Conservation (phyloP, 139 green algal species). For the Micromonas commoda region DNA sequence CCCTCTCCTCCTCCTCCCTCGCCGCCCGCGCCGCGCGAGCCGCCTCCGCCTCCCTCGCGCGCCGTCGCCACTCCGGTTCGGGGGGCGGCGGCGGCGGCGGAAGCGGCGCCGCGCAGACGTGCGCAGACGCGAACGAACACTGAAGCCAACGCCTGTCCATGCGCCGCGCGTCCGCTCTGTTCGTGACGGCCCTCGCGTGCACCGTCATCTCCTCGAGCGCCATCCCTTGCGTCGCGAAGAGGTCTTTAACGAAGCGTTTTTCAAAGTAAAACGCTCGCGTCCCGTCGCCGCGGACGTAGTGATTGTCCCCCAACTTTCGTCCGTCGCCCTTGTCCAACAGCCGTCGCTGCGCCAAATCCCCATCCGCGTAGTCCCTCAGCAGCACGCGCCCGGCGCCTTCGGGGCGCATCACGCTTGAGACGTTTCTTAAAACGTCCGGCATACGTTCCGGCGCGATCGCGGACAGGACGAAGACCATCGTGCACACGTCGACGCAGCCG, state of each 20-base stretch:
- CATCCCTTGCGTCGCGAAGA: conserved; percentile 44
- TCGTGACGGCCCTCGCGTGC: conserved; percentile 51
- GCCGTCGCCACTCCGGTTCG: neutral
- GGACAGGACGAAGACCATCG: conserved; percentile 83
- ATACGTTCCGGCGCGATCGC: conserved; percentile 63
- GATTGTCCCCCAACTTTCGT: conserved; percentile 45
- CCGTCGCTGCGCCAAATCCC: conserved; percentile 47
- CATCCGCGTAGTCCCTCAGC: conserved; percentile 48
- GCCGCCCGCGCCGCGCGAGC: too few species aligned
- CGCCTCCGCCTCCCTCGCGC: too few species aligned
- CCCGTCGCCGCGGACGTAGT: conserved; percentile 72
- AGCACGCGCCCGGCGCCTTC: conserved; percentile 28
- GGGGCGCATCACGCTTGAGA: conserved; percentile 9
- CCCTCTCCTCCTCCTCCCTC: neutral
- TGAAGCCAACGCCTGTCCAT: conserved; percentile 77
- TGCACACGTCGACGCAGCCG: conserved; percentile 3
- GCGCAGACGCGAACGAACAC: conserved; percentile 46
- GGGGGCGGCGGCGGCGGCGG: conserved; percentile 2
- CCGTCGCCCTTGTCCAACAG: neutral
- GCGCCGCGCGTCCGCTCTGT: conserved; percentile 46
- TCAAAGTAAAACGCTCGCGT: conserved; percentile 53
- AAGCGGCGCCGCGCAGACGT: neutral
- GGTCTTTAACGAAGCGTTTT: too few species aligned
- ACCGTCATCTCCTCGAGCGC: conserved; percentile 39
- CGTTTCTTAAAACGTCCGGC: neutral